phyloP scores from a whole-genome alignment of 441 rosid genomes.

The Daphne laureola region DNA sequence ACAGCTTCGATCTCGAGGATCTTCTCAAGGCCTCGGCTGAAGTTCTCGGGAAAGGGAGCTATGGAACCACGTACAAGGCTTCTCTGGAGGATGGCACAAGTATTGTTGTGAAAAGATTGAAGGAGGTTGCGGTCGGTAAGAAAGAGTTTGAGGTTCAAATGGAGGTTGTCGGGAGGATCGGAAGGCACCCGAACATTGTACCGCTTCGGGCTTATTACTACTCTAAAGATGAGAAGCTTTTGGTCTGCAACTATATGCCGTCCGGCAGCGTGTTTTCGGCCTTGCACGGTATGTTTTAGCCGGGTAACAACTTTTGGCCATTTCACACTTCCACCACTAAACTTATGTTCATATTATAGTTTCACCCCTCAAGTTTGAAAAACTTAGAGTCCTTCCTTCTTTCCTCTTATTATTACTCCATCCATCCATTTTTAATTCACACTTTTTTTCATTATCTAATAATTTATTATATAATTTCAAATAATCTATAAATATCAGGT shows the following conservation, averaged over 20 bases:
- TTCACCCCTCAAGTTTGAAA: too few species aligned
- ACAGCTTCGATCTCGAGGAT: slow-evolving; percentile 56
- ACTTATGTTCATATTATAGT: too few species aligned
- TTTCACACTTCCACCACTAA: too few species aligned
- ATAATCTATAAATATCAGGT: too few species aligned
- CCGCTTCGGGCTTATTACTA: slow-evolving; percentile 39
- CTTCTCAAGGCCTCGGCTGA: slow-evolving; percentile 66
- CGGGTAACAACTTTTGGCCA: too few species aligned
- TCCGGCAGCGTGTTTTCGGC: slow-evolving; percentile 47
- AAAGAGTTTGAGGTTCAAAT: slow-evolving; percentile 57
- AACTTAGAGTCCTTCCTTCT: too few species aligned
- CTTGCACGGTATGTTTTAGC: slow-evolving; percentile 42
- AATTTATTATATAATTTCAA: too few species aligned
- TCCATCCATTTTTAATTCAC: too few species aligned
- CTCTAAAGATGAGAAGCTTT: slow-evolving; percentile 51
- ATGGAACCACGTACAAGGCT: slow-evolving; percentile 60
- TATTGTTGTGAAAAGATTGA: slow-evolving; percentile 56
- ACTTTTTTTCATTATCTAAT: too few species aligned
- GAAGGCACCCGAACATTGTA: slow-evolving; percentile 43
- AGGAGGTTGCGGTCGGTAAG: slow-evolving; percentile 48
- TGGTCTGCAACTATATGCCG: slow-evolving; percentile 47
- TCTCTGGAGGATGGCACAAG: slow-evolving; percentile 54
- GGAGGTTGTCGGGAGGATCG: slow-evolving; percentile 34
- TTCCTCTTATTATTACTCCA: too few species aligned
- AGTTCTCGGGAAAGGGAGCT: slow-evolving; percentile 61